Evolutionary conservation across 345 rosid genomes (phyloP).

Genomic region (Citrus glauca): DNA sequence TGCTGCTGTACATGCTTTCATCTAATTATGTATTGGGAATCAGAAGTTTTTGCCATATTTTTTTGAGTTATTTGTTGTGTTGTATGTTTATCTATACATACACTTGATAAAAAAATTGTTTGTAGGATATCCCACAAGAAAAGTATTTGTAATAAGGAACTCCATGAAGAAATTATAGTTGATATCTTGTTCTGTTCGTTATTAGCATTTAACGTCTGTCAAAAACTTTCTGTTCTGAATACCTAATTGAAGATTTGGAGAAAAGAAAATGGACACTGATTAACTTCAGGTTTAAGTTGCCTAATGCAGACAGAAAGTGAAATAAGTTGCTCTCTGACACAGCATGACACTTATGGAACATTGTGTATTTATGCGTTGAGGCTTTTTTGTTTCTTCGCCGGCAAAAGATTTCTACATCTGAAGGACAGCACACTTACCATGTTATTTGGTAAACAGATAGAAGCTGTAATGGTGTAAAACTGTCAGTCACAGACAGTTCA

Average conservation of each 20-base stretch:
- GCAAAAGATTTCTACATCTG: neutral
- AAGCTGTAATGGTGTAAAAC: constrained; percentile 11
- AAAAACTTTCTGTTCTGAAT: neutral
- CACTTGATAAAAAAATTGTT: constrained; percentile 14
- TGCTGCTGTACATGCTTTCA: constrained; percentile 3
- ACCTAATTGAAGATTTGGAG: neutral
- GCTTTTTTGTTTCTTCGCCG: neutral
- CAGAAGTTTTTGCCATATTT: constrained; percentile 10
- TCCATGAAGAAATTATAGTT: constrained; percentile 17
- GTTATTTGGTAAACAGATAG: neutral
- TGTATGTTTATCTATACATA: constrained; percentile 10
- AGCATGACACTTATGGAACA: neutral
- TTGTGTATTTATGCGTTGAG: neutral
- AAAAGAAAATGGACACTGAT: neutral
- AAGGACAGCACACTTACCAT: neutral
- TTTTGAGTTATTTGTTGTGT: constrained; percentile 6
- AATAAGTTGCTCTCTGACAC: neutral
- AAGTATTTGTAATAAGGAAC: constrained; percentile 28
- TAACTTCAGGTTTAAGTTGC: neutral
- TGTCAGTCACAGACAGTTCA: constrained; percentile 5
- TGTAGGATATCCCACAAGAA: constrained; percentile 21
- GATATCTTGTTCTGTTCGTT: constrained; percentile 12
- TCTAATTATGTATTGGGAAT: constrained; percentile 15
- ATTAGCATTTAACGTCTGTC: neutral
- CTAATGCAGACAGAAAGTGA: neutral